Conservation (phyloP, 179 eudicot genomes). For the Drosera spatulata region DNA sequence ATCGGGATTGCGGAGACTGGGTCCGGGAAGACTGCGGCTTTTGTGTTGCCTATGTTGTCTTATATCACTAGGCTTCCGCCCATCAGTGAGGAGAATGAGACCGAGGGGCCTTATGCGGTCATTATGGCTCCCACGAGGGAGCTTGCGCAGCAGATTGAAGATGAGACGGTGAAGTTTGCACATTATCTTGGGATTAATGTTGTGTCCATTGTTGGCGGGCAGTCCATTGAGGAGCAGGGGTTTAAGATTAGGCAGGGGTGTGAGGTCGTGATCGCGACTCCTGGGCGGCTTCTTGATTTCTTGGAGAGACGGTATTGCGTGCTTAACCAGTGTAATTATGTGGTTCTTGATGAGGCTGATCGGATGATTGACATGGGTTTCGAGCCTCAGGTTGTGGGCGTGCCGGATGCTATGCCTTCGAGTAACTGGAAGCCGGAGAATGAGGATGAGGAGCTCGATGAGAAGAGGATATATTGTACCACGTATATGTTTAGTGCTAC, state of each 20-base stretch:
- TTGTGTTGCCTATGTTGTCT: slow-evolving; percentile 86
- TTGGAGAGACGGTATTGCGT: slow-evolving; percentile 71
- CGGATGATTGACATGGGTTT: slow-evolving; percentile 97
- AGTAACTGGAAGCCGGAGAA: slow-evolving; percentile 87
- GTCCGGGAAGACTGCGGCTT: slow-evolving; percentile 91
- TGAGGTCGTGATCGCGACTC: slow-evolving; percentile 86
- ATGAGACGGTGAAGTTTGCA: slow-evolving; percentile 82
- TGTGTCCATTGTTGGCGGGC: slow-evolving; percentile 86
- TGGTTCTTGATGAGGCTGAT: slow-evolving; percentile 94
- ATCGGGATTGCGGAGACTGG: slow-evolving; percentile 95
- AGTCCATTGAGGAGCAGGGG: slow-evolving; percentile 83
- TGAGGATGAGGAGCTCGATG: slow-evolving; percentile 92
- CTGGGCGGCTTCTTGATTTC: slow-evolving; percentile 81
- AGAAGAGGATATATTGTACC: slow-evolving; percentile 68
- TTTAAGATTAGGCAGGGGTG: slow-evolving; percentile 86
- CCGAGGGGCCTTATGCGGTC: slow-evolving; percentile 91
- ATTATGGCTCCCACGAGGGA: slow-evolving; percentile 93
- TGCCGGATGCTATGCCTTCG: slow-evolving; percentile 88
- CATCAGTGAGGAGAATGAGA: slow-evolving; percentile 60
- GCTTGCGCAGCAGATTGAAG: slow-evolving; percentile 86
- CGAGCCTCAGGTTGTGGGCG: slow-evolving; percentile 88
- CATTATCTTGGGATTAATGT: slow-evolving; percentile 70
- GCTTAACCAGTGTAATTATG: slow-evolving; percentile 85
- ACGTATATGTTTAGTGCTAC: slow-evolving; percentile 96
- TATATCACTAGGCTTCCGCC: slow-evolving; percentile 77